Base-by-base conservation (phyloP, 2,329 filamentous ascomycete genomes). In the Scortechinia acanthostroma region DNA sequence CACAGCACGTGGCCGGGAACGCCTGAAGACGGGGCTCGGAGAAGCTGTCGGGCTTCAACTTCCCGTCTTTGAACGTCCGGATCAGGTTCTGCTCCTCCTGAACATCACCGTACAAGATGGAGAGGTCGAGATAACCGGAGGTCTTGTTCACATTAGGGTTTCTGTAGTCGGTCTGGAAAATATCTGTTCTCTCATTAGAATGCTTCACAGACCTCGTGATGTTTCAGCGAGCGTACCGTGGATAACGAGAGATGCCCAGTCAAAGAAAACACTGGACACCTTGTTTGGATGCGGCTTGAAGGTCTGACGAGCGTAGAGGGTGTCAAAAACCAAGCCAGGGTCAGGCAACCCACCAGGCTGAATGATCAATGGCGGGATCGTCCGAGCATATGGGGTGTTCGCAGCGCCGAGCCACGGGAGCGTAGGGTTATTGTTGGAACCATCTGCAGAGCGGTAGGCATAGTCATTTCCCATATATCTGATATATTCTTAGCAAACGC, bases 71-170 rank as follows among this genome's bases (percentile, higher is more conserved):
- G 46, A 63, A 62, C 0, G 70, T 74, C 17, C 73, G 70, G 61
- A 89, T 77, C 0, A 66, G 66, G 52, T 86, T 72, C 52, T 86
- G 82, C 57, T 84, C 78, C 15, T 73, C 69, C 56, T 83, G 76
- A 50, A 78, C 84, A 55, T 77, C 72, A 5, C 73, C 73, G 48
- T 77, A 77, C n/a, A 77, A 55, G 4, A 73, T 72, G 6, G 70
- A 64, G 1, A 76, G 61, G 51, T 76, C 72, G 6, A 76, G 63
- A 47, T 76, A 76, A 0, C 71, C 74, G 2, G 70, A 74, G 2
- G 72, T 75, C 47, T 70, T 58, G 2, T 70, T 73, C 25, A 66
- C 63, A 4, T 63, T 61, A 47, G 64, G 67, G 50, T 76, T 66
- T 15, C 56, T 51, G 46, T 70, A 68, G 44, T 69, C 65, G 3